Evolutionary conservation across 257 asterid genomes (phyloP), one percentile per base, ranked within the genome.

Genomic region (Ophiorrhiza pumila): DNA sequence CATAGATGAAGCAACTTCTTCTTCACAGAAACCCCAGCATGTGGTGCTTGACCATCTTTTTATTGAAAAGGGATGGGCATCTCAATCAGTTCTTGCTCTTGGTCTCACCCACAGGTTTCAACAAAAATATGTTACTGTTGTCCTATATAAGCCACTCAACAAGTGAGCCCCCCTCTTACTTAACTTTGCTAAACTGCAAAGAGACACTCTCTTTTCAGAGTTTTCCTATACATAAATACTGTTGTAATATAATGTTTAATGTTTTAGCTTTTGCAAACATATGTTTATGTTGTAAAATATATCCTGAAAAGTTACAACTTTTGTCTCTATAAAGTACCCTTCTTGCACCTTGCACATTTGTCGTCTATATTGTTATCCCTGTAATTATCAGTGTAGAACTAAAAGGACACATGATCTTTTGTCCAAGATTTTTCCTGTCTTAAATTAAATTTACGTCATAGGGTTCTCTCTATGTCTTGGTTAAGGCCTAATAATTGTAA

Each of bases 41-140:
- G 97, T 90, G 69, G 92, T 91, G 80, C 96, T 93, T 71, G 90
- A 91, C 85, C 98, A 93, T 85, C 81, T 93, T 2, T 91, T 91
- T 69, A 74, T 84, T 77, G 97, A 91, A 83, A 89, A 89, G 73
- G 96, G 90, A 61, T 83, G 88, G 82, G 61, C 90, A 9, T 82
- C 93, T 65, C 89, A 83, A 47, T 88, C 98, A 0, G 87, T 89
- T 2, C 92, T 89, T 76, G 93, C 97, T 68, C 89, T 91, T 12
- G 98, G 97, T 56, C 73, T 87, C 68, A 88, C 96, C 32, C 92
- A 91, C 50, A 87, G 97, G 23, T 93, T 89, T 77, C 94, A 85
- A 74, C 86, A 97, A 52, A 93, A 93, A 87, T 93, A 91, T 39
- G 97, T 91, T 22, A 89, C 96, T 0, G 95, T 90, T 15, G 96